Evolutionary conservation across 441 rosid species (phyloP), one percentile per base, ranked within the genome.

Genomic region (Pelargonium hybrid): DNA sequence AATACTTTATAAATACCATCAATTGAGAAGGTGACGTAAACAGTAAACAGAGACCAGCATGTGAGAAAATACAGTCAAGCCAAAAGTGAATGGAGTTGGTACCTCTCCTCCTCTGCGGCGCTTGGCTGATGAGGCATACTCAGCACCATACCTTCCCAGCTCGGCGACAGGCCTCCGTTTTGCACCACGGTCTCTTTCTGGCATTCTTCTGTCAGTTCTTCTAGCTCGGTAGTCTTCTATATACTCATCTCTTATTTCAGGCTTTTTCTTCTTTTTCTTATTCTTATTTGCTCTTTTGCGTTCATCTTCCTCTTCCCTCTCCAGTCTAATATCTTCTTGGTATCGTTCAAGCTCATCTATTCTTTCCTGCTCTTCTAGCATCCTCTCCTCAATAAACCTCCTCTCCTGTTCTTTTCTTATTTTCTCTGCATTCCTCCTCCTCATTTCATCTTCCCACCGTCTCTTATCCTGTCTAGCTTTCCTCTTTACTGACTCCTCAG

Each of bases 41-140:
- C 34, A 29, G 6, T 31, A 31, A 31, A 31, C 34, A 29, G 34
- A 29, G 34, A 31, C 37, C 13, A 41, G 13, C 47, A 41, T 41
- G 47, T 7, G 11, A 7, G 10, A 41, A 7, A 41, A 41, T 8
- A 41, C 47, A 41, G 47, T 7, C 47, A 39, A 65, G 52, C 43
- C 7, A 67, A 76, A 26, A 75, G 59, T 34, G 43, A 69, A 31
- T 3, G 80, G 50, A 71, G 45, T 31, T 63, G 56, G 71, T 92
- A 92, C 98, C 98, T 90, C 96, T 75, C 99, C 98, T 41, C 85
- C 96, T 83, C 91, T 92, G 18, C 95, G 95, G 37, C 96, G 93
- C 82, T 95, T 95, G 52, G 96, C 79, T 68, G 87, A 86, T 20
- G 92, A 83, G 57, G 79, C 87, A 74, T 71, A 82, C 63, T 90